Evolutionary conservation across 2,329 filamentous ascomycete species (phyloP).

Genomic region (Neocatenulostroma microsporum): DNA sequence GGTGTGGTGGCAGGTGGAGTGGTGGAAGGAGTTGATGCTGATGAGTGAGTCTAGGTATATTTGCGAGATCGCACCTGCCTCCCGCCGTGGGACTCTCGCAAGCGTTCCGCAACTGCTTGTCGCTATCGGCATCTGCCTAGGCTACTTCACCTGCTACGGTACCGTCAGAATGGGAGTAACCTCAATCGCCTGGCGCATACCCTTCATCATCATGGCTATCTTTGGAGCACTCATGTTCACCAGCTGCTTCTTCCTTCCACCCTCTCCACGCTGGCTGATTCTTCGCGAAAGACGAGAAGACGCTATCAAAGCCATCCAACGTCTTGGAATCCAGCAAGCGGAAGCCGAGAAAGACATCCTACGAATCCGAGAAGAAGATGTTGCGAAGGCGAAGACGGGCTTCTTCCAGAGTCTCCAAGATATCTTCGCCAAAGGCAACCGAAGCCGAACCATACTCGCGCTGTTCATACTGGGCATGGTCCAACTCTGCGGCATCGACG

Average conservation of each 20-base stretch:
- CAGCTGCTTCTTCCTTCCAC: conserved; percentile 40
- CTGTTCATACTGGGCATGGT: conserved; percentile 53
- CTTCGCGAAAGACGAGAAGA: conserved; percentile 41
- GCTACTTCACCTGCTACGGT: conserved; percentile 44
- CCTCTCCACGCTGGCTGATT: conserved; percentile 53
- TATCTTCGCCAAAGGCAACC: conserved; percentile 14
- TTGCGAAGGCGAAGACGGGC: conserved; percentile 8
- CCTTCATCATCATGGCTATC: conserved; percentile 44
- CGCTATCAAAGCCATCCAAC: conserved; percentile 37
- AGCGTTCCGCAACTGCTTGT: conserved; percentile 15
- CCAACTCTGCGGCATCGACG: conserved; percentile 56
- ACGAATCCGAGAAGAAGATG: conserved; percentile 14
- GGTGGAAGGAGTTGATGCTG: too few species aligned
- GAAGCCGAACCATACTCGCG: conserved; percentile 44
- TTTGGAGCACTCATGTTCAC: conserved; percentile 36
- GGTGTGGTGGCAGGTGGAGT: too few species aligned
- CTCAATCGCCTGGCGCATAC: conserved; percentile 49
- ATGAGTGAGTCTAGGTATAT: too few species aligned
- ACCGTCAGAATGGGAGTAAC: conserved; percentile 40
- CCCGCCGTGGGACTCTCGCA: conserved; percentile 32
- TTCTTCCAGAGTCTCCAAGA: neutral
- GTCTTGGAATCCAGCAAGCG: conserved; percentile 24
- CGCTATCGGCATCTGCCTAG: conserved; percentile 44
- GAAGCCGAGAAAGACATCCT: conserved; percentile 42
- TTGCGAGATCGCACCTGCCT: conserved; percentile 39